Conservation (phyloP, 345 rosid genomes). For the Durio zibethinus region DNA sequence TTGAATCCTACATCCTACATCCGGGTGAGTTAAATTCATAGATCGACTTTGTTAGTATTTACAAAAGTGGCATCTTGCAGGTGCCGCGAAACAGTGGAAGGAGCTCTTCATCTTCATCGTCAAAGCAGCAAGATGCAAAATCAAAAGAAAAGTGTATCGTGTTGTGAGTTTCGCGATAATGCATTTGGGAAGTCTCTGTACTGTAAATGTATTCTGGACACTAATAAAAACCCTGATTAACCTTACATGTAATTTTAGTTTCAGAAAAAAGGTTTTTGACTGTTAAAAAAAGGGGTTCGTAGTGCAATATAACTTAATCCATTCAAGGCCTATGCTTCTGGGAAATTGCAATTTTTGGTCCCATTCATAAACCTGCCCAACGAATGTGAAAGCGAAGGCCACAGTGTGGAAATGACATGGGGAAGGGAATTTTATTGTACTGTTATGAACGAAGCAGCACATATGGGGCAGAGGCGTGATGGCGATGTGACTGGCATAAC, state of each 20-base stretch:
- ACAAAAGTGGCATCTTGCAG: slow-evolving; percentile 32
- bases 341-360: background rate
- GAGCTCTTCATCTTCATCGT: slow-evolving; percentile 43
- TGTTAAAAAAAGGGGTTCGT: slow-evolving; percentile 12
- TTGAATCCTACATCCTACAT: background rate
- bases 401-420: background rate
- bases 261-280: slow-evolving; percentile 17
- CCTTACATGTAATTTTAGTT: slow-evolving; percentile 11
- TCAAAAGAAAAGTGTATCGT: slow-evolving; percentile 68
- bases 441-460: background rate
- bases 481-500: background rate
- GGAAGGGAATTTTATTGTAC: background rate
- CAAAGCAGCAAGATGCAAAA: slow-evolving; percentile 59
- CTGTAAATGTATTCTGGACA: slow-evolving; percentile 35
- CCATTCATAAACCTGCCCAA: background rate
- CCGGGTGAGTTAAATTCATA: background rate
- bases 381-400: background rate
- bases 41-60: background rate
- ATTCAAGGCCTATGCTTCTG: background rate
- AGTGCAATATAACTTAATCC: background rate
- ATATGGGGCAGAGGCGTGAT: background rate
- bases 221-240: slow-evolving; percentile 23
- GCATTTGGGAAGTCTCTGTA: slow-evolving; percentile 1
- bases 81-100: slow-evolving; percentile 52
- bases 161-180: slow-evolving; percentile 43